Evolutionary conservation across 2,329 filamentous ascomycete species (phyloP), one percentile per base, ranked within the genome.

Genomic region (Clonostachys chloroleuca): DNA sequence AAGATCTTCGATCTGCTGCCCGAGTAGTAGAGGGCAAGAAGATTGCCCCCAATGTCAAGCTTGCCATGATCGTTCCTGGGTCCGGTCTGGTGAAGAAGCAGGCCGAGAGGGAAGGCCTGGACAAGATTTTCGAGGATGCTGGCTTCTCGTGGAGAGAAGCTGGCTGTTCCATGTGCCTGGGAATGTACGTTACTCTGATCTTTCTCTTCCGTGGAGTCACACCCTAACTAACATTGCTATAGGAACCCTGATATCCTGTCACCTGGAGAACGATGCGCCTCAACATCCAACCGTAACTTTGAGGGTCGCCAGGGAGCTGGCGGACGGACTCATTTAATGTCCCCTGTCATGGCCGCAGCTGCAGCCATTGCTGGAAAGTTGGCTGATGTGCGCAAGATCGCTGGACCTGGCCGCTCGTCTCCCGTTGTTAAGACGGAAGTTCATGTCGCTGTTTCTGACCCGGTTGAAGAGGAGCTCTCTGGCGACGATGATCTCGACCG

Each of bases 61-160:
- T 89, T 47, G 94, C 92, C 51, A 90, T 99, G 90, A 85, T 99
- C 42, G 94, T 99, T 6, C 94, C 94, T 43, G 94, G 94, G 6
- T 97, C 92, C 46, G 94, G 94, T 55, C 80, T 97, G 8, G 87
- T 99, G 59, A 97, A 96, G 77, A 82, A 85, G 51, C 87, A 91
- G 67, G 94, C 94, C 6, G 92, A 99, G 70, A 74, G 81, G 3
- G 94, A 97, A 69, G 92, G 92, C 46, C 83, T 99, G 5, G 89
- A 97, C 70, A 89, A 91, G 74, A 87, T 96, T 62, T 97, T 99
- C 69, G 62, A 73, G 9, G 89, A 95, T 51, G 92, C 94, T 43
- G 94, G 94, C 8, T 97, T 97, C 56, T 92, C 97, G 67, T 97
- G 92, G 92, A 84, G 94, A 64, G 94, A 99, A 73, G 94, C 94